These are phyloP conservation scores for Zoysia matrella DNA, from an alignment of 202 grass and related monocot genomes.

Conservation along the genomic window DNA sequence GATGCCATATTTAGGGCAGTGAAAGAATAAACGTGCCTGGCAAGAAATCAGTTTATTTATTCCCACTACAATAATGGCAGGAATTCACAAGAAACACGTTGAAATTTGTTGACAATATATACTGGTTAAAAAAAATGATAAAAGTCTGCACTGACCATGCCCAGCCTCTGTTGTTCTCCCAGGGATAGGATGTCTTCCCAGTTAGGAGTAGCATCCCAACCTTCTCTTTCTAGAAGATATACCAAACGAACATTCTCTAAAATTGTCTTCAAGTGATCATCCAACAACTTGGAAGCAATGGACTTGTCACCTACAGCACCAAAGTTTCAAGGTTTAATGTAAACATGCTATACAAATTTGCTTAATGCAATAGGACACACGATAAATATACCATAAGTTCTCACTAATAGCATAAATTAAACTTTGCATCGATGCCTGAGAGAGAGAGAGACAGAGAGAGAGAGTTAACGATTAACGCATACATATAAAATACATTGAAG, in stretches of 20 bases:
- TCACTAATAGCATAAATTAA: slow-evolving; percentile 21
- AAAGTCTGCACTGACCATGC: slow-evolving; percentile 74
- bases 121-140: slow-evolving; percentile 12
- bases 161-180: slow-evolving; percentile 96
- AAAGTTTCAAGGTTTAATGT: neutral
- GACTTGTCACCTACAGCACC: slow-evolving; percentile 53
- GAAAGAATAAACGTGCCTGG: slow-evolving; percentile 95
- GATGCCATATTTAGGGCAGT: slow-evolving; percentile 87
- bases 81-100: neutral
- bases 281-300: slow-evolving; percentile 47
- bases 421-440: neutral
- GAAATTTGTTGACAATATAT: neutral
- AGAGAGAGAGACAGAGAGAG: neutral
- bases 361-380: neutral
- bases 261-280: slow-evolving; percentile 83
- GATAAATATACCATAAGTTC: neutral
- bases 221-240: slow-evolving; percentile 98
- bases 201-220: slow-evolving; percentile 92
- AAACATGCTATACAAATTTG: neutral
- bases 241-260: slow-evolving; percentile 82
- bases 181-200: slow-evolving; percentile 97
- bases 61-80: slow-evolving; percentile 15
- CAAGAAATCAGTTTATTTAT: slow-evolving; percentile 30
- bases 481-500: neutral
- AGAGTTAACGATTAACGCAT: neutral